Percentiles rank a stretch among this genome's conserved stretches.
Conservation (phyloP, 805 yeast species). For the Metschnikowia arizonensis region DNA sequence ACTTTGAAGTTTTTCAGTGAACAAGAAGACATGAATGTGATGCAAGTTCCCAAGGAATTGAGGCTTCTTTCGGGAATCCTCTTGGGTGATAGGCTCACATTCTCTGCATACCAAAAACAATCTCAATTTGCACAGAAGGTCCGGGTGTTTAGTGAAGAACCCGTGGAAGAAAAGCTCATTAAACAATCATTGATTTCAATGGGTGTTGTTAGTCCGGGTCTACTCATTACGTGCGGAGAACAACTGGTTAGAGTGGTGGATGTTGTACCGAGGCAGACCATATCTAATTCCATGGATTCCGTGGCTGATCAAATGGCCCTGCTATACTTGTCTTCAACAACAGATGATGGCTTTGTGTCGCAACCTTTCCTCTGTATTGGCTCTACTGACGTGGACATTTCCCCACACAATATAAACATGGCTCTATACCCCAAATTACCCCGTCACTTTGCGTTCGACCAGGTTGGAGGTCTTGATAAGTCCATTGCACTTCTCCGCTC, state of each 20-base stretch:
- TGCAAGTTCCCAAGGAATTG: conserved; percentile 24
- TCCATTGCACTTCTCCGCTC: conserved; percentile 60
- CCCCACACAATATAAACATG: conserved; percentile 5
- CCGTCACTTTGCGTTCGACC: conserved; percentile 41
- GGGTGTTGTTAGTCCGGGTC: conserved; percentile 61
- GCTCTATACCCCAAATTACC: conserved; percentile 43
- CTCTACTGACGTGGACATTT: conserved; percentile 18
- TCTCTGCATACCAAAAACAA: conserved; percentile 45
- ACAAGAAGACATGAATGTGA: conserved; percentile 30
- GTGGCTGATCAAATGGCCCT: conserved; percentile 12
- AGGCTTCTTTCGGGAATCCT: conserved; percentile 38
- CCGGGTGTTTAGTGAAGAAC: not conserved
- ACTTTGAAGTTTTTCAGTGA: conserved; percentile 35
- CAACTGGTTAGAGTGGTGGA: conserved; percentile 26
- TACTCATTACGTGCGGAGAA: conserved; percentile 24
- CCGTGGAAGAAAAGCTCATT: not conserved
- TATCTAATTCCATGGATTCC: conserved; percentile 9
- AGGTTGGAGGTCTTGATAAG: conserved; percentile 72
- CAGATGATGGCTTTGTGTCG: conserved; percentile 29
- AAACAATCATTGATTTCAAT: conserved; percentile 40
- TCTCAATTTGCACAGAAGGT: conserved; percentile 34
- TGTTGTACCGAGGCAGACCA: conserved; percentile 21
- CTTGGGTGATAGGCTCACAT: conserved; percentile 44
- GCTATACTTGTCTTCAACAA: conserved; percentile 6
- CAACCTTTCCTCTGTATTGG: conserved; percentile 46